These are phyloP conservation scores for Spathaspora hagerdaliae DNA, from an alignment of 805 yeast species.

Conservation along the genomic window DNA sequence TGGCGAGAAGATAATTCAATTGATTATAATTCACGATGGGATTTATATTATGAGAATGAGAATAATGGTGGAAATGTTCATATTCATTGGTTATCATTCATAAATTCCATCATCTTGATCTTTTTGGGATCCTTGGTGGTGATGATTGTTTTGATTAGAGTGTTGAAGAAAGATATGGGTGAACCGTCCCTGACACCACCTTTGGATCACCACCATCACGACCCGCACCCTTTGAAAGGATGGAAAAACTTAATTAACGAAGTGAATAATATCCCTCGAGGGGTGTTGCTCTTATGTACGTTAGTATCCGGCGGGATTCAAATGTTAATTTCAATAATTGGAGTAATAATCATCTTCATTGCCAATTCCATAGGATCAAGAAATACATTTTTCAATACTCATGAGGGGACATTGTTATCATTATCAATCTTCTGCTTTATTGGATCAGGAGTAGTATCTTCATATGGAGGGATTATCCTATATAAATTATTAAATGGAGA, in stretches of 20 bases:
- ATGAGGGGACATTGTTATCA: conserved; percentile 64
- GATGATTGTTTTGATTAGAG: conserved; percentile 56
- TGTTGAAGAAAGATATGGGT: conserved; percentile 31
- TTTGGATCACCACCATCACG: conserved; percentile 5
- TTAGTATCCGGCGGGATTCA: conserved; percentile 75
- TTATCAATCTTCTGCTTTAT: conserved; percentile 58
- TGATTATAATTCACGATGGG: conserved; percentile 70
- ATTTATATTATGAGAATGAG: conserved; percentile 58
- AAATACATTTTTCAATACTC: conserved; percentile 58
- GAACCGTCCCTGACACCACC: conserved; percentile 9
- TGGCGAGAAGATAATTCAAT: conserved; percentile 79
- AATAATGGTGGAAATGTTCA: conserved; percentile 38
- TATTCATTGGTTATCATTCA: conserved; percentile 75
- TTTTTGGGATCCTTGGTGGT: conserved; percentile 59
- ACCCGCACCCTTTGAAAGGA: conserved; percentile 11
- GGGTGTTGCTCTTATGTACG: conserved; percentile 47
- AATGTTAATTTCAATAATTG: conserved; percentile 58
- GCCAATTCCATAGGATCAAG: conserved; percentile 37
- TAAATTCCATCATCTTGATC: conserved; percentile 67
- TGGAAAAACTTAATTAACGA: conserved; percentile 57
- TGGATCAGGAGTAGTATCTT: conserved; percentile 69
- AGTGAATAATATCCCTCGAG: conserved; percentile 50
- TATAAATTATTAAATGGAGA: conserved; percentile 50
- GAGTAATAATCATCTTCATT: conserved; percentile 53
- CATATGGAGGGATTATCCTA: conserved; percentile 64